Evolutionary conservation across 345 rosid genomes (phyloP), one percentile per base, ranked within the genome.

Genomic region (Leavenworthia alabamica): DNA sequence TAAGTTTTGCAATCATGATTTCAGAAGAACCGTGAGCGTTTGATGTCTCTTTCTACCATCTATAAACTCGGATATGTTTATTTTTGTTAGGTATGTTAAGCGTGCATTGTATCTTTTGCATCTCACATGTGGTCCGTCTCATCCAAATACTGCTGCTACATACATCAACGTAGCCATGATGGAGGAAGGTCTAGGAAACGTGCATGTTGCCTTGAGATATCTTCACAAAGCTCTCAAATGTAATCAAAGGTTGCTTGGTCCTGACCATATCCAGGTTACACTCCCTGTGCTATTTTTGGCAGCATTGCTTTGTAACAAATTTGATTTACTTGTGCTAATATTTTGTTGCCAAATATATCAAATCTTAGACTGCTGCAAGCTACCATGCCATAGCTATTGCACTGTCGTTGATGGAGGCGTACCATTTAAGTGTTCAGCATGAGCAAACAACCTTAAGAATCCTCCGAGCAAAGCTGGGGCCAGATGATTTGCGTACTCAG

Each of bases 351-450:
- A 45, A 41, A 59, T 37, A 50, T 58, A 52, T 58, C 33, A 42
- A 51, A 59, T 72, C 51, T 33, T 83, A 93, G 99, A 93, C 99
- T 45, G 99, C 99, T 54, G 99, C 99, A 70, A 93, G 97, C 75
- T 93, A 93, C 80, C 99, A 93, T 81, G 99, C 99, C 43, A 93
- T 93, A 75, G 99, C 99, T 74, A 89, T 93, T 82, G 97, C 99
- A n/a, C 91, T 89, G 57, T 93, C 99, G 22, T 75, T 93, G 82
- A 93, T 93, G 99, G 99, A 89, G 76, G 97, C 95, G 51, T 93
- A 93, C 62, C 92, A 91, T 59, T 80, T 93, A 69, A 89, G 99
- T 66, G 99, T 93, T 65, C 99, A 89, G 76, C 99, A 93, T 65
- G 99, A 93, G 73, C 99, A 87, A 72, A 93, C 97, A 58, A 93